Conservation (phyloP, 2,329 filamentous ascomycete species). For the Chaetomium olivaceum region DNA sequence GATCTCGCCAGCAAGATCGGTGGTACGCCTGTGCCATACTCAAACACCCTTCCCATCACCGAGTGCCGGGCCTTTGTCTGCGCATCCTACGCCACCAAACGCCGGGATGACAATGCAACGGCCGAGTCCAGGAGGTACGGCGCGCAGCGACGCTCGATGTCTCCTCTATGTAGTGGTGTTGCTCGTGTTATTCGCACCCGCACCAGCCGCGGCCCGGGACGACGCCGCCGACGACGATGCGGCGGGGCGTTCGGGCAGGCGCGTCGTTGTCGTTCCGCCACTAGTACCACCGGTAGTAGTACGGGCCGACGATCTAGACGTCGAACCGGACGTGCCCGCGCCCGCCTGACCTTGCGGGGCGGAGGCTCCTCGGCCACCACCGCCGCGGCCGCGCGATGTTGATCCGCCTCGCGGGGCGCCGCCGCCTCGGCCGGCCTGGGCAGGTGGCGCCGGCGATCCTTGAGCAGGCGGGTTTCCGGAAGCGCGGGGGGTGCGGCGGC, state of each 20-base stretch:
- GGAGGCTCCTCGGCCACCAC: too few relatives aligned
- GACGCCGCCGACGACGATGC: neutral
- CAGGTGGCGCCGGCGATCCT: neutral
- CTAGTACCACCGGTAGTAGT: neutral
- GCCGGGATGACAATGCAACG: too few relatives aligned
- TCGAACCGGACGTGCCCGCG: neutral
- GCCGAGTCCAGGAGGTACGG: too few relatives aligned
- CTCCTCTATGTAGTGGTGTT: neutral
- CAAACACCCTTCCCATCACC: neutral
- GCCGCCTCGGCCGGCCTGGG: too few relatives aligned
- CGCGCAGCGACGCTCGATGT: too few relatives aligned
- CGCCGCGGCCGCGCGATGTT: too few relatives aligned
- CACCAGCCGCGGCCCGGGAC: neutral
- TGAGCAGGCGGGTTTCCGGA: neutral
- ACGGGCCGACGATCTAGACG: neutral
- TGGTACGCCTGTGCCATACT: too few relatives aligned
- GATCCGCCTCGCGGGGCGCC: neutral
- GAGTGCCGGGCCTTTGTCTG: neutral
- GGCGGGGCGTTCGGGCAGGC: neutral
- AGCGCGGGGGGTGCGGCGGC: neutral
- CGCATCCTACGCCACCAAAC: too few relatives aligned
- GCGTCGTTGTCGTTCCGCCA: neutral
- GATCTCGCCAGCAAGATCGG: too few relatives aligned
- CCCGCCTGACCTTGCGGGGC: neutral
- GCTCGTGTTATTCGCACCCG: too few relatives aligned